phyloP scores from a whole-genome alignment of 1,284 basidiomycete genomes.

The Tetrapyrgos nigripes region DNA sequence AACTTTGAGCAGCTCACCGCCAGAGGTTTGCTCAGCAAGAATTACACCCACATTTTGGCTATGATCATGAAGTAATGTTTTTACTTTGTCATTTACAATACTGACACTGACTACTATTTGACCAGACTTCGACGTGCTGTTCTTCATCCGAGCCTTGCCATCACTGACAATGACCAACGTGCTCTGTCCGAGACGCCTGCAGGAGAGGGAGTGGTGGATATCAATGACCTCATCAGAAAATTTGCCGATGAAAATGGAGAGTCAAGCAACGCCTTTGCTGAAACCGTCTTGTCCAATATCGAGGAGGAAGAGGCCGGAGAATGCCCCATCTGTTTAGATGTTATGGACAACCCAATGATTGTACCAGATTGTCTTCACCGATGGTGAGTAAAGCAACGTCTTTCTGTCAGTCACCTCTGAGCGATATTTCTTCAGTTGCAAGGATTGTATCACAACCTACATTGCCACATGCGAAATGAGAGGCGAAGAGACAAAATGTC shows the following conservation, averaged over 20 bases:
- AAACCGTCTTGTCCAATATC: slow-evolving; percentile 38
- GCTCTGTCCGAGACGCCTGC: slow-evolving; percentile 47
- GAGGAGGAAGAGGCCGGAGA: slow-evolving; percentile 57
- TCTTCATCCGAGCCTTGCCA: slow-evolving; percentile 82
- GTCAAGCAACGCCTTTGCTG: slow-evolving; percentile 59
- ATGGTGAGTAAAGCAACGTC: slow-evolving; percentile 54
- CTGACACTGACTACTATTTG: slow-evolving; percentile 15
- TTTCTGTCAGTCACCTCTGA: not conserved
- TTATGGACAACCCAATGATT: slow-evolving; percentile 73
- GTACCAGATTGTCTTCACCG: slow-evolving; percentile 82
- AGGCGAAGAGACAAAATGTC: slow-evolving; percentile 73
- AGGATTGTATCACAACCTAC: slow-evolving; percentile 80
- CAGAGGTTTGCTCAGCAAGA: slow-evolving; percentile 81
- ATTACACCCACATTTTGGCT: slow-evolving; percentile 89
- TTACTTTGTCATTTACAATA: slow-evolving; percentile 8
- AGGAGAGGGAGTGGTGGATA: slow-evolving; percentile 54
- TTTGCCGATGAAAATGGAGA: slow-evolving; percentile 54
- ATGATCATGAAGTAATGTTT: slow-evolving; percentile 82
- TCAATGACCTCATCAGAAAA: slow-evolving; percentile 68
- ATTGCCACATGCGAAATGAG: slow-evolving; percentile 69
- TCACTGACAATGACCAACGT: slow-evolving; percentile 54
- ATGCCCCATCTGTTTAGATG: slow-evolving; percentile 85
- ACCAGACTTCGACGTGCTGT: slow-evolving; percentile 84
- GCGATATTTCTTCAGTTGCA: slow-evolving; percentile 62
- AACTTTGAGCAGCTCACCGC: slow-evolving; percentile 80